Conservation (phyloP, 306 rosid species). For the Herpetospermum pedunculosum region DNA sequence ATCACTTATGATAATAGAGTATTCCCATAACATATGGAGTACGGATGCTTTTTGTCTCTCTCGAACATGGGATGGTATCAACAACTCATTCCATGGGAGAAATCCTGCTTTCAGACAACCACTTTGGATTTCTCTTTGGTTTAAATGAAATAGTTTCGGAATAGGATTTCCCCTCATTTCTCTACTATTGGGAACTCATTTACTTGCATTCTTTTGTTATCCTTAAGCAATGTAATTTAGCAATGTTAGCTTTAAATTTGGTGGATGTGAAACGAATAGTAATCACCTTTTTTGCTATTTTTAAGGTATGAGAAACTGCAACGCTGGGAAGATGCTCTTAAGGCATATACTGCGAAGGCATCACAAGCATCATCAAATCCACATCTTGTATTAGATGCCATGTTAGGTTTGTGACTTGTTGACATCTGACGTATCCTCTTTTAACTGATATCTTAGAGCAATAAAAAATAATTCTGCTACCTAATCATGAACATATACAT, state of each 20-base stretch:
- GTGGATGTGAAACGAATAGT: not conserved
- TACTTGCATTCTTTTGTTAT: not conserved
- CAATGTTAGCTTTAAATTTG: not conserved
- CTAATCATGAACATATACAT: not conserved
- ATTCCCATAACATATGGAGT: not conserved
- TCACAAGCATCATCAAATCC: slow-evolving; percentile 57
- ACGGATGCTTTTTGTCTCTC: not conserved
- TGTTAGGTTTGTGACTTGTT: slow-evolving; percentile 50
- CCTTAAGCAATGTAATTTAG: not conserved
- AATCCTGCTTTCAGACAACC: not conserved
- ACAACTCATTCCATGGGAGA: not conserved
- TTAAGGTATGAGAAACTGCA: slow-evolving; percentile 94
- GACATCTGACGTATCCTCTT: not conserved
- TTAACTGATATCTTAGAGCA: not conserved
- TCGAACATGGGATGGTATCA: not conserved
- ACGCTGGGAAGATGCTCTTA: slow-evolving; percentile 98
- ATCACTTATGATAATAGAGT: not conserved
- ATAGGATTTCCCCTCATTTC: not conserved
- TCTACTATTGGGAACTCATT: not conserved
- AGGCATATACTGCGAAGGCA: slow-evolving; percentile 86
- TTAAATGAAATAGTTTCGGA: not conserved
- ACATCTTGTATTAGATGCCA: slow-evolving; percentile 70
- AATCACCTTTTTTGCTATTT: not conserved
- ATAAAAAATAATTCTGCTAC: not conserved
- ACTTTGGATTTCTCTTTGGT: not conserved